These are phyloP conservation scores for Dictyostelium capitatum DNA, from an alignment of 78 protist species.

Conservation along the genomic window DNA sequence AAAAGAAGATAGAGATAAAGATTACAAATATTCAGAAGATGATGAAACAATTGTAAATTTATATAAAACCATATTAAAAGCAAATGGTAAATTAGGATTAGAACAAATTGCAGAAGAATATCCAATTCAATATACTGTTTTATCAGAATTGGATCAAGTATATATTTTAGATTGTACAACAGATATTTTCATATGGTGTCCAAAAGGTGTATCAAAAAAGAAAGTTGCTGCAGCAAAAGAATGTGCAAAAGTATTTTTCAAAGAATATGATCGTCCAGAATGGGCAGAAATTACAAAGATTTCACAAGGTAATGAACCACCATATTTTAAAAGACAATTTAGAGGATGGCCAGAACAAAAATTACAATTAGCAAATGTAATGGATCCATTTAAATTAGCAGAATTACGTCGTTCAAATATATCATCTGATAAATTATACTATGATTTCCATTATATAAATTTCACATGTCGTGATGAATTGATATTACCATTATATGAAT, in stretches of 20 bases:
- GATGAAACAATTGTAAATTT: conserved; percentile 65
- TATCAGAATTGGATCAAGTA: conserved; percentile 9
- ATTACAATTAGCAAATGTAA: neutral
- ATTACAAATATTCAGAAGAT: conserved; percentile 8
- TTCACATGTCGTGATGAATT: neutral
- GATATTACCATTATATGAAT: neutral
- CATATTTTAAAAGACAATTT: conserved; percentile 55
- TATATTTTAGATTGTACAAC: conserved; percentile 68
- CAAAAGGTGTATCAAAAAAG: conserved; percentile 6
- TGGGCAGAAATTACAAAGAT: conserved; percentile 23
- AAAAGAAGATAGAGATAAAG: conserved; percentile 46
- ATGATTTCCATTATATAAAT: conserved; percentile 8
- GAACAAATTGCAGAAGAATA: conserved; percentile 40
- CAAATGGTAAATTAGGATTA: conserved; percentile 51
- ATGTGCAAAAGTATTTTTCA: conserved; percentile 49
- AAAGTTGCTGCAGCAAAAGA: conserved; percentile 28
- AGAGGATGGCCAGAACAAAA: neutral
- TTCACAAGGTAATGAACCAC: conserved; percentile 22
- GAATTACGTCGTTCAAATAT: neutral
- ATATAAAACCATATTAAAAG: conserved; percentile 6
- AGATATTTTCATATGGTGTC: conserved; percentile 52
- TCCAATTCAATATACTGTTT: conserved; percentile 19
- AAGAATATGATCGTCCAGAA: conserved; percentile 60
- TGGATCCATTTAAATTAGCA: neutral
- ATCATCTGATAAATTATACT: neutral